Percentiles rank a stretch among this genome's conserved stretches.
Evolutionary conservation across 1,139 yeast species (phyloP).

Genomic region (Maudiozyma humilis): DNA sequence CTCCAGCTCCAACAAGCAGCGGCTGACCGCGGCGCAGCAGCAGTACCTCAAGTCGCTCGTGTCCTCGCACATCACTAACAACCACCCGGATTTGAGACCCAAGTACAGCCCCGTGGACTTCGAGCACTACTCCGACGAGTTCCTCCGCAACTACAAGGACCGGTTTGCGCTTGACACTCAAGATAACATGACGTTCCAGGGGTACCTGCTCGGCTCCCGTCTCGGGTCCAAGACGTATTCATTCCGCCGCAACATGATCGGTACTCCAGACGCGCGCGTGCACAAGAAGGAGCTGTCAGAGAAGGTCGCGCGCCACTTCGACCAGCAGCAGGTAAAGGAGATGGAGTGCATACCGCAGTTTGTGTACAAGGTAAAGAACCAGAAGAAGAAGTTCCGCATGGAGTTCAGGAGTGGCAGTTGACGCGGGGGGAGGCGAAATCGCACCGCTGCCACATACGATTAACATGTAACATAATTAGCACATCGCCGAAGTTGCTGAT

Average conservation of each 20-base stretch:
- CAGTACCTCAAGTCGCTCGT: constrained; percentile 27
- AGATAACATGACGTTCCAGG: constrained; percentile 29
- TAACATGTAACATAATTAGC: no score
- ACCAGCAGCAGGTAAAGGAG: constrained; percentile 23
- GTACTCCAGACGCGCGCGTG: constrained; percentile 22
- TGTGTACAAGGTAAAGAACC: constrained; percentile 30
- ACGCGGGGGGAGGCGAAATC: neutral
- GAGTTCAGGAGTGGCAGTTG: constrained; percentile 21
- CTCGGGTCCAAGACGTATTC: constrained; percentile 29
- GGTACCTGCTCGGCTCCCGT: constrained; percentile 28
- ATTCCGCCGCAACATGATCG: constrained; percentile 17
- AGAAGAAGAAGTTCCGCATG: constrained; percentile 29
- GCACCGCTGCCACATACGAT: no score
- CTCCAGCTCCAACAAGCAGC: constrained; percentile 19
- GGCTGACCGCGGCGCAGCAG: constrained; percentile 30
- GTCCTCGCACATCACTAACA: constrained; percentile 26
- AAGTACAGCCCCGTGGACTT: constrained; percentile 25
- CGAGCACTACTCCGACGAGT: constrained; percentile 26
- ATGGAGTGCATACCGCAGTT: constrained; percentile 31
- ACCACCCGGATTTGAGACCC: constrained; percentile 19
- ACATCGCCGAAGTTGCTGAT: no score
- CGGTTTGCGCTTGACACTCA: constrained; percentile 21
- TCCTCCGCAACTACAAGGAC: constrained; percentile 30
- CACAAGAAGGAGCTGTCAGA: constrained; percentile 23
- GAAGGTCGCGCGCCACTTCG: constrained; percentile 27